Conservation (phyloP, 768 basidiomycete species). For the Butyriboletus loyo region DNA sequence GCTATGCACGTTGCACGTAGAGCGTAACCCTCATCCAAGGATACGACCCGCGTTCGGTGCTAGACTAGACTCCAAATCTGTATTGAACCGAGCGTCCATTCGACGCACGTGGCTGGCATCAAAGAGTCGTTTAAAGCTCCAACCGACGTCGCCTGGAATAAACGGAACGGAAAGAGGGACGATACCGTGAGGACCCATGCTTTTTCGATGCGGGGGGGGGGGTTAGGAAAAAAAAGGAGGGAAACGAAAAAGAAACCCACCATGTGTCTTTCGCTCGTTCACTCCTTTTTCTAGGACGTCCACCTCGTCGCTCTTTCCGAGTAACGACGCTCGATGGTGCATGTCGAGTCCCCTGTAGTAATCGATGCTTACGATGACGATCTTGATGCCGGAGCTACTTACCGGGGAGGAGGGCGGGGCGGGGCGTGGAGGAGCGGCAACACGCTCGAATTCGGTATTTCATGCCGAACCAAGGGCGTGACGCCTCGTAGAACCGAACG, state of each 20-base stretch:
- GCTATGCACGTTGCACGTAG: not conserved
- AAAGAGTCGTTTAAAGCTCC: no score
- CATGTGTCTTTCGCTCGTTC: not conserved
- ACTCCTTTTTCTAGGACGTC: not conserved
- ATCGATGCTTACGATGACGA: not conserved
- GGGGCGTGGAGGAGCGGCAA: no score
- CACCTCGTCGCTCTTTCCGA: not conserved
- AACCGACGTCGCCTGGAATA: not conserved
- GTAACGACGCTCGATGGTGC: not conserved
- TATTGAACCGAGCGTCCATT: not conserved
- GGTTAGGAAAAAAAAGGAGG: no score
- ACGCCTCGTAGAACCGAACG: not conserved
- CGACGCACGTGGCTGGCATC: not conserved
- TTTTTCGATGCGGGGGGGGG: not conserved
- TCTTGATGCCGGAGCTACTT: not conserved
- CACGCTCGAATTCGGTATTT: not conserved
- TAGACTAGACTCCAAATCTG: not conserved
- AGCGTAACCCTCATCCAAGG: not conserved
- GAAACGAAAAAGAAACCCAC: not conserved
- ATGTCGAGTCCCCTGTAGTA: not conserved
- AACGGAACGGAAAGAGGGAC: not conserved
- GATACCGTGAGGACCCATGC: not conserved
- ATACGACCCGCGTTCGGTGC: not conserved
- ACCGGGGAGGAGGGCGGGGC: no score
- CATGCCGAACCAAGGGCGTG: not conserved